These are phyloP conservation scores for Teratosphaeria gauchensis DNA, from an alignment of 2,329 filamentous ascomycete genomes.

Conservation along the genomic window DNA sequence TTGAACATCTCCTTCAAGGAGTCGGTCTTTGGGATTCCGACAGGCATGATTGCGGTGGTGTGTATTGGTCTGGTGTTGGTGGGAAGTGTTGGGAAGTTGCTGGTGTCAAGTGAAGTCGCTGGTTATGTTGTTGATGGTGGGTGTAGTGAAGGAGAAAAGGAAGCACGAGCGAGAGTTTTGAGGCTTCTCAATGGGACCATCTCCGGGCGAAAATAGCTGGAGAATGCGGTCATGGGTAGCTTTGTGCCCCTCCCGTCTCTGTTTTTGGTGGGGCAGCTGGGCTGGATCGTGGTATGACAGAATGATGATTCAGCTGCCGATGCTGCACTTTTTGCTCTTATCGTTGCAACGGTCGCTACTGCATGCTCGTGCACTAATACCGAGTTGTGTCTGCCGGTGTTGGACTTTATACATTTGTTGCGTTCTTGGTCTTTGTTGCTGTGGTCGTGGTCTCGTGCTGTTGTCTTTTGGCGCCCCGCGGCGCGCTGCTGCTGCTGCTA, in stretches of 20 bases:
- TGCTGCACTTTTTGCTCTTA: background rate
- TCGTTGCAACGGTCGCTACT: background rate
- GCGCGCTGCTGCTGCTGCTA: background rate
- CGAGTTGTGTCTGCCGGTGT: background rate
- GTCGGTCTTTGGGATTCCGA: conserved; percentile 47
- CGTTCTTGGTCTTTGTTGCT: background rate
- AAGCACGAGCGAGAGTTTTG: background rate
- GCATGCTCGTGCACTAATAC: background rate
- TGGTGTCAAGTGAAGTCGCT: background rate
- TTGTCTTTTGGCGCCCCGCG: background rate
- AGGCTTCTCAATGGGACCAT: background rate
- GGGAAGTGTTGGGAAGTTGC: background rate
- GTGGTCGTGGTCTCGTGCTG: background rate
- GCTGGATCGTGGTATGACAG: background rate
- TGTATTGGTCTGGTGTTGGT: background rate
- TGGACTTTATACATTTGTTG: background rate
- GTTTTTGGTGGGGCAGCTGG: background rate
- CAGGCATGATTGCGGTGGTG: conserved; percentile 36
- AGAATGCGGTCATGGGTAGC: background rate
- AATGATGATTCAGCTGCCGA: background rate
- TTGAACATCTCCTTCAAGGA: conserved; percentile 48
- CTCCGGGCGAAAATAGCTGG: background rate
- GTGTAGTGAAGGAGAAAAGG: background rate
- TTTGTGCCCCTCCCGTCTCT: background rate
- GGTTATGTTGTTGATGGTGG: background rate